Evolutionary conservation across 768 basidiomycete species (phyloP), one percentile per base, ranked within the genome.

Genomic region (Strobilomyces confusus): DNA sequence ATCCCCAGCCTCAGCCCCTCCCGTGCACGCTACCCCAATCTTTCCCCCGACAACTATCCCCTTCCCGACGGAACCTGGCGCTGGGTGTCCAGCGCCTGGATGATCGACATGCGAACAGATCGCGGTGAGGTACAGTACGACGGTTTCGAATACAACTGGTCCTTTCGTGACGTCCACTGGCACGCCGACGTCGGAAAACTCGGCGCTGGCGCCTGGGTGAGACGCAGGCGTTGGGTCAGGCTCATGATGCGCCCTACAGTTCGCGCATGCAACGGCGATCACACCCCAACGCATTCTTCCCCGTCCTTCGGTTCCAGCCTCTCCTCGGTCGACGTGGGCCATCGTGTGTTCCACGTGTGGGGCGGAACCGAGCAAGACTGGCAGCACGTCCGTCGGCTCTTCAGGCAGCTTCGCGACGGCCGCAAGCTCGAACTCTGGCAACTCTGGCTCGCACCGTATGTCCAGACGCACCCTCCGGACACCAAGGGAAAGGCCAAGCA

Each of bases 131-230:
- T 90, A 3, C 87, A 90, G 59, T 79, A 86, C 58, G 89, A 91
- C 59, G 89, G 89, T 48, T 92, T 90, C 60, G 87, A 92, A 68
- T 92, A 92, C 70, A 92, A 90, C 64, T 89, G 86, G 81, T 66
- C 74, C 55, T 93, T 92, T 59, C 80, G 86, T 17, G 68, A 72
- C 32, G 76, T 79, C 45, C 68, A 82, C 44, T 93, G 90, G 90
- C 77, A 80, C 17, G 72, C 87, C 0, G 71, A 78, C 48, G 75
- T 83, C 1, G 86, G 89, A 9, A 61, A 72, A 23, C 62, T 85
- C 40, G 81, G 81, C 63, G 70, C 80, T 8, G 86, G 86, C 32
- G 86, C 84, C 4, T 89, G 80, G 79, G 90, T 93, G 33, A 77
- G 90, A 30, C 74, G 90, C 43, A 76, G 90, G 44, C 75, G 86